A percentile compares a stretch with the other conserved stretches of the same genome.
These are phyloP conservation scores for Phytophthora lateralis DNA, from an alignment of 352 stramenopile species.

Conservation along the genomic window DNA sequence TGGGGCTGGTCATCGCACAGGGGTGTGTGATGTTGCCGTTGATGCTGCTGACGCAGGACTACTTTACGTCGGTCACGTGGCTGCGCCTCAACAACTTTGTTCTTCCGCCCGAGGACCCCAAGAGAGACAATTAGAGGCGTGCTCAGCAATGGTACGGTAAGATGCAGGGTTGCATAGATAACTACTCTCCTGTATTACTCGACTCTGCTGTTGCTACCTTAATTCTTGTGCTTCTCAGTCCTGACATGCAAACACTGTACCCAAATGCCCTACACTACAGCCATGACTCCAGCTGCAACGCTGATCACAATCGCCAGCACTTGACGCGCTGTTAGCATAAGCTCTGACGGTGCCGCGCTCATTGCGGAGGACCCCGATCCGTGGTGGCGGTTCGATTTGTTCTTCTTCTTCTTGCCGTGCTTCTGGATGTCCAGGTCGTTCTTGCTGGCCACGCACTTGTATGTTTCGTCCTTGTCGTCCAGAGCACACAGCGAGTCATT, in stretches of 20 bases:
- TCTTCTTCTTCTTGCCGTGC: slow-evolving; percentile 55
- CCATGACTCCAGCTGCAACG: slow-evolving; percentile 28
- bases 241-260: not conserved
- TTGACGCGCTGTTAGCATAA: slow-evolving; percentile 24
- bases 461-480: slow-evolving; percentile 66
- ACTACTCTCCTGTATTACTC: slow-evolving; percentile 18
- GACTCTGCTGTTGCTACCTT: slow-evolving; percentile 17
- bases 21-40: slow-evolving; percentile 64
- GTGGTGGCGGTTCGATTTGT: slow-evolving; percentile 24
- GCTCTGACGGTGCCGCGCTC: slow-evolving; percentile 10
- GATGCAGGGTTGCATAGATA: slow-evolving; percentile 18
- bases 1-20: slow-evolving; percentile 65
- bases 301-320: slow-evolving; percentile 28
- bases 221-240: slow-evolving; percentile 3
- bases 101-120: slow-evolving; percentile 42
- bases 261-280: slow-evolving; percentile 20
- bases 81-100: slow-evolving; percentile 75
- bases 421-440: slow-evolving; percentile 72
- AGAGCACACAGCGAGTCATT: slow-evolving; percentile 67
- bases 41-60: slow-evolving; percentile 72
- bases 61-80: slow-evolving; percentile 39
- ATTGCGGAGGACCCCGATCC: slow-evolving; percentile 20
- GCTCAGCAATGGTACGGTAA: not conserved
- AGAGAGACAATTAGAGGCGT: slow-evolving; percentile 25
- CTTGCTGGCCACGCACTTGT: slow-evolving; percentile 75